phyloP scores from a whole-genome alignment of 2,329 filamentous ascomycete genomes.

The Aspergillus pseudotamarii region DNA sequence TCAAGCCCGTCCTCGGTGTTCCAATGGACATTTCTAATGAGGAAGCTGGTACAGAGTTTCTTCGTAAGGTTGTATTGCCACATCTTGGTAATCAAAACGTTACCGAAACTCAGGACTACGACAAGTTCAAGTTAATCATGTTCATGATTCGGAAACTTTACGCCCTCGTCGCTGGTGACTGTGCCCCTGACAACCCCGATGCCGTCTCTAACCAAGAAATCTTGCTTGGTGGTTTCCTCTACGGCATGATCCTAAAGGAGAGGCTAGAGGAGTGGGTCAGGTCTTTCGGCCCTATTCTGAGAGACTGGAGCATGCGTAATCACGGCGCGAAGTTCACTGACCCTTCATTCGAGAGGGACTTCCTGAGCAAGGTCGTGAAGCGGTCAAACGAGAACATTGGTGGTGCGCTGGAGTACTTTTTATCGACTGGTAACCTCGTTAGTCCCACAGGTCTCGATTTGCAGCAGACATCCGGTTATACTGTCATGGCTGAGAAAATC shows the following conservation, averaged over 20 bases:
- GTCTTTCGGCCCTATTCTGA: slow-evolving; percentile 58
- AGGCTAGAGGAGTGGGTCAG: slow-evolving; percentile 85
- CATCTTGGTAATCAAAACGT: slow-evolving; percentile 87
- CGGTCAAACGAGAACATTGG: slow-evolving; percentile 88
- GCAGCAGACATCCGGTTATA: slow-evolving; percentile 93
- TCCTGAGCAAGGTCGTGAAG: slow-evolving; percentile 74
- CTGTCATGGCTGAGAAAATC: slow-evolving; percentile 96
- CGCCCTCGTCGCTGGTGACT: slow-evolving; percentile 87
- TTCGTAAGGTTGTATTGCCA: slow-evolving; percentile 86
- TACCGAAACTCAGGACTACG: slow-evolving; percentile 77
- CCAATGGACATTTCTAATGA: slow-evolving; percentile 83
- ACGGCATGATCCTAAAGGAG: slow-evolving; percentile 95
- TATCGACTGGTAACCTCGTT: slow-evolving; percentile 91
- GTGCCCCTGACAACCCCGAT: slow-evolving; percentile 92
- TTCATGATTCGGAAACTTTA: slow-evolving; percentile 98
- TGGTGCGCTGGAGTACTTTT: slow-evolving; percentile 86
- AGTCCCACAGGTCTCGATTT: slow-evolving; percentile 90
- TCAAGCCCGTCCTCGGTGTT: slow-evolving; percentile 82
- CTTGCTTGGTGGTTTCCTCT: slow-evolving; percentile 87
- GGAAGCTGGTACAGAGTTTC: slow-evolving; percentile 86
- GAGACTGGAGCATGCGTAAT: slow-evolving; percentile 59
- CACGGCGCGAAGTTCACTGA: slow-evolving; percentile 67
- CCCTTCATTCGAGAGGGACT: slow-evolving; percentile 76
- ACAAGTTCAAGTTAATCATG: slow-evolving; percentile 91
- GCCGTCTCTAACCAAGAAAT: slow-evolving; percentile 96